Conservation (phyloP, 192 early-diverging fungal species). For the Rhizophagus sp. region DNA sequence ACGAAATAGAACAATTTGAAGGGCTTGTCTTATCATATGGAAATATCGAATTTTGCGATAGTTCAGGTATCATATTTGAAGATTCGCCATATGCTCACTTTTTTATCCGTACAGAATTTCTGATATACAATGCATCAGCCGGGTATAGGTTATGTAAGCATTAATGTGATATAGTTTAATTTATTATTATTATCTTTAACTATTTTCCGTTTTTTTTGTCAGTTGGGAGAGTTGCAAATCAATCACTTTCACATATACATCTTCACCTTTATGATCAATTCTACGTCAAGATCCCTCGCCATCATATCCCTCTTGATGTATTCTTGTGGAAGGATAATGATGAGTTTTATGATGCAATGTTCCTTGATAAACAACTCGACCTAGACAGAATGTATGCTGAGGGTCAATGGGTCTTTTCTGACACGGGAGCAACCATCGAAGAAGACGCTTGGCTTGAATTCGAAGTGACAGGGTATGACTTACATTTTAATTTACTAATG, state of each 20-base stretch:
- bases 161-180: background rate
- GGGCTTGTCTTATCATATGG: background rate
- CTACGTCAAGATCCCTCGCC: background rate
- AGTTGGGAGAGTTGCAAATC: slow-evolving; percentile 6
- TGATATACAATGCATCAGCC: background rate
- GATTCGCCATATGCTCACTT: slow-evolving; percentile 11
- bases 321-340: background rate
- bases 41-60: slow-evolving; percentile 1
- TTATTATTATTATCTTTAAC: background rate
- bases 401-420: background rate
- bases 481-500: no score
- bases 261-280: slow-evolving; percentile 2
- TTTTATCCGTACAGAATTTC: background rate
- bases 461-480: no score
- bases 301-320: background rate
- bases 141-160: slow-evolving; percentile 5
- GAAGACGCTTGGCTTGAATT: no score
- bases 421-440: no score
- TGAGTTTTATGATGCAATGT: background rate
- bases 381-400: background rate
- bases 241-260: background rate
- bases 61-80: slow-evolving; percentile 7
- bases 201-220: background rate
- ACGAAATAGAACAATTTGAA: background rate
- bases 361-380: background rate